These are phyloP conservation scores for Podospora pseudopauciseta DNA, from an alignment of 495 filamentous ascomycete genomes.

Conservation along the genomic window DNA sequence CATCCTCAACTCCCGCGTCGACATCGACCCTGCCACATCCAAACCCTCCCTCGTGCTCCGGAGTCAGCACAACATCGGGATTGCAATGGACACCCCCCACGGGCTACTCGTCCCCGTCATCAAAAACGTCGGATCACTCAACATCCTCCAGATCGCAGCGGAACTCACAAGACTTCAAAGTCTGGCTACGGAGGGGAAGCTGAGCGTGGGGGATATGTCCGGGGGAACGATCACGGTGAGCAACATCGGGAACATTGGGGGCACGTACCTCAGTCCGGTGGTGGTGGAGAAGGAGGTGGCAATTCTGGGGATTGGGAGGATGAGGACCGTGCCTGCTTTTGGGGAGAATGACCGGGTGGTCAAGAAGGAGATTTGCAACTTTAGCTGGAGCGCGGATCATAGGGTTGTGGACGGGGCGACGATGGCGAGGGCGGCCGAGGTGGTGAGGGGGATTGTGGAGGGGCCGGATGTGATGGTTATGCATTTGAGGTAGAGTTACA, in stretches of 20 bases:
- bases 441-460: constrained; percentile 72
- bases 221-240: constrained; percentile 94
- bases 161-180: constrained; percentile 71
- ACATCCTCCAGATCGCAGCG: constrained; percentile 68
- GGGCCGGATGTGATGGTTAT: constrained; percentile 80
- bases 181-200: constrained; percentile 67
- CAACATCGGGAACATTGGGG: constrained; percentile 96
- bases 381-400: constrained; percentile 98
- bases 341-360: constrained; percentile 54
- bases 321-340: constrained; percentile 71
- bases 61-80: constrained; percentile 86
- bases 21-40: constrained; percentile 44
- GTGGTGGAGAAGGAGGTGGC: constrained; percentile 84
- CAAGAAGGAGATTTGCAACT: constrained; percentile 67
- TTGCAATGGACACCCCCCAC: constrained; percentile 90
- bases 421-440: constrained; percentile 82
- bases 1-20: constrained; percentile 80
- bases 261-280: constrained; percentile 87
- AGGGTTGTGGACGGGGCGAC: constrained; percentile 91
- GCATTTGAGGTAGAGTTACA: constrained; percentile 42
- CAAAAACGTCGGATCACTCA: constrained; percentile 71
- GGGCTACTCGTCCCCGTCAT: constrained; percentile 95
- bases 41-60: constrained; percentile 72
- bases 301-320: constrained; percentile 84
- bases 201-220: constrained; percentile 69